Evolutionary conservation across 495 filamentous ascomycete genomes (phyloP), one percentile per base, ranked within the genome.

Genomic region (Friedmanniomyces endolithicus): DNA sequence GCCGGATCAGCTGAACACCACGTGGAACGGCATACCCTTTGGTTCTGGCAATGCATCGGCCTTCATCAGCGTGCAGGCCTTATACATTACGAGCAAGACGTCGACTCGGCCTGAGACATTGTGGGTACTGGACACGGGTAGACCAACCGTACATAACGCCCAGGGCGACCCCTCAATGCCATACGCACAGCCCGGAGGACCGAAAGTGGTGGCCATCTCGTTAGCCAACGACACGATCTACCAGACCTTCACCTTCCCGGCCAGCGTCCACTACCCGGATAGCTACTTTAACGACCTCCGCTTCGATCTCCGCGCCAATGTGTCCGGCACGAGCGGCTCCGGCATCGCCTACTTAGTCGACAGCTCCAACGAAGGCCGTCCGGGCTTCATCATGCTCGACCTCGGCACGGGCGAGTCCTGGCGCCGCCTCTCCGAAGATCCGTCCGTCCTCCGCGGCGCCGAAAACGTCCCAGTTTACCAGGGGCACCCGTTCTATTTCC

Each of bases 381-480:
- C 64, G 6, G 70, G 68, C 17, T 70, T 74, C 50, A 69, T 74
- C 48, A 67, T 72, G 58, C 58, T 73, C 55, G 68, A 73, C 56
- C 66, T 74, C 20, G 65, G 61, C 16, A 71, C 71, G 20, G 66
- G 69, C 19, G 65, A 68, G 23, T 67, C 65, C 25, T 72, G 68
- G 69, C 65, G 70, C 11, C 70, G 68, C 12, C 59, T 72, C 2
- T 63, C 53, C 19, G 64, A 71, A 46, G 65, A 72, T 22, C 58
- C 63, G 4, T 70, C 67, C 35, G 70, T 67, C 7, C 65, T 66
- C 19, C 61, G 61, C n/a, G 62, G 61, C 12, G 50, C 52, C 46
- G 53, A 67, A 24, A 63, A 63, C 39, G 58, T 71, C 27, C 68
- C 70, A 1, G 61, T 57, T 23, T 65, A 66, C 54, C 57, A 65